Evolutionary conservation across 441 rosid species (phyloP), one percentile per base, ranked within the genome.

Genomic region (Cnidoscolus chayamansa): DNA sequence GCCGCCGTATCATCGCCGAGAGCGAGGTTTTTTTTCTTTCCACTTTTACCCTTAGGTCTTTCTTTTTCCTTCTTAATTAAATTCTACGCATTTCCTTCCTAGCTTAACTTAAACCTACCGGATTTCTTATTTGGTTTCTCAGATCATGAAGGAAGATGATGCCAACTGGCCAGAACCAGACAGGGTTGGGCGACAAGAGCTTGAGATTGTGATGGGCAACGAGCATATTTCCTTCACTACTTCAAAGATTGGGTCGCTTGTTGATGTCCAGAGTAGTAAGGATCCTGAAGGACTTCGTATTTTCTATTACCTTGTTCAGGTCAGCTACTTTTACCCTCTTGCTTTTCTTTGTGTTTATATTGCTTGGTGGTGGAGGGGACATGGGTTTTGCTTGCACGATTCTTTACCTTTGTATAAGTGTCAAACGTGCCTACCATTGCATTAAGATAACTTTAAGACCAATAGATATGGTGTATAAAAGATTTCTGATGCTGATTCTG

Each of bases 91-190:
- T 45, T 12, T 65, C 15, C 15, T 66, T 66, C 70, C 13, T 49
- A 13, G 5, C 13, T 31, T 51, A 53, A 16, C n/a, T 32, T n/a
- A 66, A 35, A 17, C 16, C 48, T 61, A 35, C 25, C 25, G 25
- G 25, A 25, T 25, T 25, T 25, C 25, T 25, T 25, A 25, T 71
- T 37, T 50, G 62, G 40, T 70, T 77, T 10, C 43, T 19, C 75
- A 94, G 98, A 92, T 94, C 10, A 85, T 92, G 97, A 92, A 89
- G 89, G 98, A 94, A 88, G 97, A 94, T 78, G 98, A 92, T 80
- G 86, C 78, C 73, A 92, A 87, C 74, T 94, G 98, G 98, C 97
- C 97, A 6, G 97, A 90, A 76, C 97, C 97, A 51, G 97, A 94
- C 76, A 90, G 97, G 60, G 88, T 92, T 65, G 97, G 98, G 45